Percentiles rank a stretch among this genome's conserved stretches.
phyloP scores from a whole-genome alignment of 2,329 filamentous ascomycete genomes.

The Talaromyces sp. region DNA sequence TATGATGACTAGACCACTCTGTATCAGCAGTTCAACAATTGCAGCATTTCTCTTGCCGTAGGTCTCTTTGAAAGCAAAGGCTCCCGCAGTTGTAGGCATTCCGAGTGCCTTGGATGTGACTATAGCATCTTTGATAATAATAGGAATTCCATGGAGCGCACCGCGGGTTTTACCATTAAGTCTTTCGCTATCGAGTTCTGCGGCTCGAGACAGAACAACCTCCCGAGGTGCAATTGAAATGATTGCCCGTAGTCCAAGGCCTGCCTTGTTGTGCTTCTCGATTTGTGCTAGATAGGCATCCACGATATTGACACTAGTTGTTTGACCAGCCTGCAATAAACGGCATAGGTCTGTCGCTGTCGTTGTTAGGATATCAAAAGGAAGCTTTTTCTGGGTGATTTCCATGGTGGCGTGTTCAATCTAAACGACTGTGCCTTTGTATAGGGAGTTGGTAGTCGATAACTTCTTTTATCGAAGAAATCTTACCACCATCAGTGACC shows the following conservation, averaged over 20 bases:
- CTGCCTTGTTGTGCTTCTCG: constrained; percentile 7
- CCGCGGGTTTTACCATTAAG: constrained; percentile 22
- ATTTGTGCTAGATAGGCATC: constrained; percentile 8
- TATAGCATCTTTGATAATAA: constrained; percentile 30
- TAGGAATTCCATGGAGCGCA: constrained; percentile 31
- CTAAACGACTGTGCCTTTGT: neutral
- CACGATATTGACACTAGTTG: constrained; percentile 3
- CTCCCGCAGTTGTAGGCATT: constrained; percentile 13
- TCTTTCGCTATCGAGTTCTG: constrained; percentile 23
- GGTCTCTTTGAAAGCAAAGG: constrained; percentile 5
- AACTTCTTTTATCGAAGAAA: neutral
- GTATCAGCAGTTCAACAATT: constrained; percentile 18
- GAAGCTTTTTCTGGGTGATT: neutral
- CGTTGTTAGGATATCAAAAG: constrained; percentile 1
- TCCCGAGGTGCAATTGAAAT: constrained; percentile 13
- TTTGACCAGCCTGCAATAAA: constrained; percentile 1
- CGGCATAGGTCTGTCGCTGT: constrained; percentile 2
- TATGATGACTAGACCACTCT: constrained; percentile 28
- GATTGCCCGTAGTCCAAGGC: constrained; percentile 2
- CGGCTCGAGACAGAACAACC: constrained; percentile 16
- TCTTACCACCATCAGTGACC: neutral
- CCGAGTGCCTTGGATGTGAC: constrained; percentile 28
- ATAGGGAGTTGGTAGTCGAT: neutral
- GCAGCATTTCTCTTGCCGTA: constrained; percentile 7
- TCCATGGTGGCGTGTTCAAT: neutral